Conservation (phyloP, 202 grass and related monocot genomes). For the Schoenoplectus triqueter region DNA sequence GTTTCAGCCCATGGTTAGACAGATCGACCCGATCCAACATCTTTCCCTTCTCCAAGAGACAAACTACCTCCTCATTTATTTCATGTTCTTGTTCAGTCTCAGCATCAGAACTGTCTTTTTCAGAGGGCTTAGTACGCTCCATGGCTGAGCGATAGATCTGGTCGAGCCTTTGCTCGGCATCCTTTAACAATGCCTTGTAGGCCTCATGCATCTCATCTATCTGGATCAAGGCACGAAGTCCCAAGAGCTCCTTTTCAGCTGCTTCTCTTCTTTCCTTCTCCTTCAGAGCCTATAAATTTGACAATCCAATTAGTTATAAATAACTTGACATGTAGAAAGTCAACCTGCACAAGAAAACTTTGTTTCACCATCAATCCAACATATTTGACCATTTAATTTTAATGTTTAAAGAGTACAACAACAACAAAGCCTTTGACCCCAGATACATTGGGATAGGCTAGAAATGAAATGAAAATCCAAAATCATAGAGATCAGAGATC, state of each 20-base stretch:
- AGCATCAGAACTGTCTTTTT: not conserved
- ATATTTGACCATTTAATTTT: not conserved
- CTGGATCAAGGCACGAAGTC: conserved; percentile 60
- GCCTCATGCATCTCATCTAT: conserved; percentile 79
- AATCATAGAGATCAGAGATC: no score
- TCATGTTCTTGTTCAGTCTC: conserved; percentile 38
- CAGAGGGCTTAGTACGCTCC: conserved; percentile 34
- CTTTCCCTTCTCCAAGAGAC: conserved; percentile 64
- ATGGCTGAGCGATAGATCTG: conserved; percentile 67
- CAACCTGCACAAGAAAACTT: not conserved
- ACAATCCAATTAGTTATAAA: not conserved
- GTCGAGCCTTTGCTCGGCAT: conserved; percentile 69
- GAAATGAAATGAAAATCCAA: no score
- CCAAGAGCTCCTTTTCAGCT: conserved; percentile 52
- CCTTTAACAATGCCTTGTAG: conserved; percentile 70
- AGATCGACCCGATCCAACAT: conserved; percentile 60
- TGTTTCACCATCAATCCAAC: conserved; percentile 9
- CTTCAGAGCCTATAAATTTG: conserved; percentile 24
- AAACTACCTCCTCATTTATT: conserved; percentile 68
- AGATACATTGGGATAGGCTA: no score
- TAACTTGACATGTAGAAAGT: not conserved
- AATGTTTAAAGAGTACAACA: not conserved
- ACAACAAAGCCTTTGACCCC: no score
- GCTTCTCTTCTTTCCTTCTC: conserved; percentile 38
- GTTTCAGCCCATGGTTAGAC: conserved; percentile 54